Conservation (phyloP, 305 asterid genomes). For the Fraxinus sp. region DNA sequence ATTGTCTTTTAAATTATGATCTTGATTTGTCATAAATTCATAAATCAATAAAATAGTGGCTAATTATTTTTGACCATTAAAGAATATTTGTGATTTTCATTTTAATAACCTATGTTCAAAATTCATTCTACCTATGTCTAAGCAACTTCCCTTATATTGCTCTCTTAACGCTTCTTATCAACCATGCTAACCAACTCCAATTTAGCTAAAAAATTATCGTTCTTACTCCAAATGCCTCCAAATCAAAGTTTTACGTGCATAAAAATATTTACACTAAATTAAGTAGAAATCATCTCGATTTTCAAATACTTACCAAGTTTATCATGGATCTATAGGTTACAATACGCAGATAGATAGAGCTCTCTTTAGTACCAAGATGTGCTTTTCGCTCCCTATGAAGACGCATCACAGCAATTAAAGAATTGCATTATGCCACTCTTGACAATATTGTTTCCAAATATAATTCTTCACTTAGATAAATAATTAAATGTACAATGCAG, state of each 20-base stretch:
- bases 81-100: too few relatives aligned
- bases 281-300: not conserved
- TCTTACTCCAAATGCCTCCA: not conserved
- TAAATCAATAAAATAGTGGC: too few relatives aligned
- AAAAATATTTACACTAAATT: not conserved
- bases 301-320: not conserved
- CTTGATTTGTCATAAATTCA: too few relatives aligned
- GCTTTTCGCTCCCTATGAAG: not conserved
- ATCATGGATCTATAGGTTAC: not conserved
- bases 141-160: too few relatives aligned
- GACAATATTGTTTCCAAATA: not conserved
- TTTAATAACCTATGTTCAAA: too few relatives aligned
- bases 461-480: not conserved
- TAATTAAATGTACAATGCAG: not conserved
- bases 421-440: not conserved
- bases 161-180: too few relatives aligned
- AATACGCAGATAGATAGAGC: not conserved
- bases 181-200: too few relatives aligned
- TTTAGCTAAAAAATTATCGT: not conserved
- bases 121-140: too few relatives aligned
- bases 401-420: not conserved
- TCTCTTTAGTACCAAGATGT: not conserved
- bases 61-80: too few relatives aligned
- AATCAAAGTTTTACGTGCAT: too few relatives aligned
- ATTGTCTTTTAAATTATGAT: too few relatives aligned